Percentiles rank a stretch among this genome's conserved stretches.
These are phyloP conservation scores for Penicillium griseofulvum DNA, from an alignment of 2,329 filamentous ascomycete genomes.

Conservation along the genomic window DNA sequence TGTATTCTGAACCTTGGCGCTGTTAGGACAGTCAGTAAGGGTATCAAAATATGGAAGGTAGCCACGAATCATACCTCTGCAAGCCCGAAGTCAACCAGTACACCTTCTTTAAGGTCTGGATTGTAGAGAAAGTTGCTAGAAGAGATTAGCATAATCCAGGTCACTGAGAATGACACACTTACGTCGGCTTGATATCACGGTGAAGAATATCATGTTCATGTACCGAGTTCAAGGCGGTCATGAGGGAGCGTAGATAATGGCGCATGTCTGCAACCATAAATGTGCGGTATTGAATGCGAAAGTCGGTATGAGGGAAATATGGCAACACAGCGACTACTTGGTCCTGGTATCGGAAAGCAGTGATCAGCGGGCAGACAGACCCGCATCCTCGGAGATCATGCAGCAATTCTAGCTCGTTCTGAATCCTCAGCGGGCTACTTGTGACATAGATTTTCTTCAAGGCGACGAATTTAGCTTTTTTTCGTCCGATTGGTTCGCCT, in stretches of 20 bases:
- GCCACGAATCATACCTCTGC: slow-evolving; percentile 60
- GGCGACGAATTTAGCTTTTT: slow-evolving; percentile 75
- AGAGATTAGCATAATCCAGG: slow-evolving; percentile 1
- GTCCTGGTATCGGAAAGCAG: slow-evolving; percentile 90
- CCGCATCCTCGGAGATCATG: slow-evolving; percentile 79
- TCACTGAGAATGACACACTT: slow-evolving; percentile 18
- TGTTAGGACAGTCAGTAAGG: slow-evolving; percentile 16
- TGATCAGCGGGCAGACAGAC: slow-evolving; percentile 92
- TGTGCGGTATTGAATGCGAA: slow-evolving; percentile 83
- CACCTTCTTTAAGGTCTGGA: slow-evolving; percentile 69
- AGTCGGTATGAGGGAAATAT: slow-evolving; percentile 94
- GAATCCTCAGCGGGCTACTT: slow-evolving; percentile 85
- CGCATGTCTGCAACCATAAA: slow-evolving; percentile 84
- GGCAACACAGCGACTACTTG: slow-evolving; percentile 93
- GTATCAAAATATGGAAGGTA: not conserved
- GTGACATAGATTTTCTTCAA: slow-evolving; percentile 99
- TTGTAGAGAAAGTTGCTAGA: slow-evolving; percentile 84
- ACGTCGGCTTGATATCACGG: slow-evolving; percentile 92
- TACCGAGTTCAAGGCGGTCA: slow-evolving; percentile 78
- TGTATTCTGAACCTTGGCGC: slow-evolving; percentile 56
- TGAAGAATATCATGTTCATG: slow-evolving; percentile 85
- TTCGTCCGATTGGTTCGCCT: slow-evolving; percentile 41
- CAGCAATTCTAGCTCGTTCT: slow-evolving; percentile 93
- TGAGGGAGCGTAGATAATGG: slow-evolving; percentile 84
- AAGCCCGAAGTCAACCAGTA: slow-evolving; percentile 98